Base-by-base conservation (phyloP, 306 rosid genomes). In the Coriaria nepalensis region DNA sequence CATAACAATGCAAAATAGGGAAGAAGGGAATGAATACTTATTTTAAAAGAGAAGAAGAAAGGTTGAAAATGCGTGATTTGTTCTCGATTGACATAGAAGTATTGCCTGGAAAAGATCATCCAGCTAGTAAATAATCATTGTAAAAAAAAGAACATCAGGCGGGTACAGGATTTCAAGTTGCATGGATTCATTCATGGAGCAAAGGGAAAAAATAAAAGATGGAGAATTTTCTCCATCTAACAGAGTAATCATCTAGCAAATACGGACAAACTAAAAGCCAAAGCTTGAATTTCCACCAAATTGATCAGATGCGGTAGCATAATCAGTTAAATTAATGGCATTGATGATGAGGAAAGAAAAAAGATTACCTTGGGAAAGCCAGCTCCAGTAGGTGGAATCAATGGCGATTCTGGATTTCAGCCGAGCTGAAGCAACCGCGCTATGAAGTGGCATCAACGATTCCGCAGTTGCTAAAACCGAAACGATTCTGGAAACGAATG, bases 371-470 rank as follows among this genome's bases (percentile, higher is more conserved):
- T 57, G 87, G 75, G 95, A 90, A 46, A 90, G 83, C 80, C 47
- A 66, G 68, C 96, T 82, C 94, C 98, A 79, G 81, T 76, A 75
- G 45, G 72, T 54, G 33, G 94, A 71, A 60, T 79, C 81, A 5
- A 74, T 52, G 8, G 96, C 94, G 33, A 85, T 85, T 57, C 61
- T 75, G 57, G 97, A 84, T 50, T 70, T 85, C 50, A 90, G 86
- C 56, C 97, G 73, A 51, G 95, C 95, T 37, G 79, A 63, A 41
- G 97, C 97, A 40, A 84, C 68, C 33, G 85, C 81, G 11, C 78
- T 84, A 42, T 84, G 97, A 50, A 84, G 94, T 12, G 95, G 97
- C 82, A 79, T 70, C 82, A 79, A 58, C 10, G 97, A 81, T 13
- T 79, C 92, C 59, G 65, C 58, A 48, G 79, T 67, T 72, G 79